These are phyloP conservation scores for Astragalus membranaceus DNA, from an alignment of 306 rosid genomes.

Conservation along the genomic window DNA sequence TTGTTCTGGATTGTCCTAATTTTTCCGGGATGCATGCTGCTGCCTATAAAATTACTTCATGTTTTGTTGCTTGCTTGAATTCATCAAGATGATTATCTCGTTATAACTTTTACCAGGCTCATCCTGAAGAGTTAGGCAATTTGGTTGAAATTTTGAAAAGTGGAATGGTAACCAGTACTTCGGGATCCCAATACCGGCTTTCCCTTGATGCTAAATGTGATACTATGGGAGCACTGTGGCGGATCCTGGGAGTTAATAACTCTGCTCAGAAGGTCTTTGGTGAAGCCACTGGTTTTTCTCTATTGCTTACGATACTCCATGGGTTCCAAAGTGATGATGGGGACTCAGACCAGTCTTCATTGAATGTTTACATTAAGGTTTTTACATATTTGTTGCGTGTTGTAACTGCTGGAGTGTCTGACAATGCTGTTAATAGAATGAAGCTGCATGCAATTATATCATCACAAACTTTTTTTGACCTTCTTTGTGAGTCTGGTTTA, in stretches of 20 bases:
- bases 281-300: constrained; percentile 97
- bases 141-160: constrained; percentile 91
- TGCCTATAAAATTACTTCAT: constrained; percentile 8
- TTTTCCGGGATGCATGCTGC: constrained; percentile 1
- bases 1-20: not conserved
- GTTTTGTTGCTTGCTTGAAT: constrained; percentile 18
- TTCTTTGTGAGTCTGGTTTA: constrained; percentile 86
- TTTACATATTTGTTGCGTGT: constrained; percentile 69
- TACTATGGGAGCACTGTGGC: constrained; percentile 88
- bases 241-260: constrained; percentile 73
- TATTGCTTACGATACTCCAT: constrained; percentile 90
- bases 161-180: constrained; percentile 84
- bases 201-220: constrained; percentile 89
- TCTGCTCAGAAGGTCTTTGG: constrained; percentile 87
- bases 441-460: constrained; percentile 71
- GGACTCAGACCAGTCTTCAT: constrained; percentile 45
- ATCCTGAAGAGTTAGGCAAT: constrained; percentile 86
- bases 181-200: constrained; percentile 79
- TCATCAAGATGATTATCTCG: constrained; percentile 18
- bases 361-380: constrained; percentile 53
- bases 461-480: constrained; percentile 90
- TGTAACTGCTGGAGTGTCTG: constrained; percentile 77
- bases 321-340: constrained; percentile 80
- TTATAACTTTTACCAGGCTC: constrained; percentile 54
- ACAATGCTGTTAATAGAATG: constrained; percentile 71